Evolutionary conservation across 164 flowering plant species (phyloP).

Genomic region (Buxus sempervirens): DNA sequence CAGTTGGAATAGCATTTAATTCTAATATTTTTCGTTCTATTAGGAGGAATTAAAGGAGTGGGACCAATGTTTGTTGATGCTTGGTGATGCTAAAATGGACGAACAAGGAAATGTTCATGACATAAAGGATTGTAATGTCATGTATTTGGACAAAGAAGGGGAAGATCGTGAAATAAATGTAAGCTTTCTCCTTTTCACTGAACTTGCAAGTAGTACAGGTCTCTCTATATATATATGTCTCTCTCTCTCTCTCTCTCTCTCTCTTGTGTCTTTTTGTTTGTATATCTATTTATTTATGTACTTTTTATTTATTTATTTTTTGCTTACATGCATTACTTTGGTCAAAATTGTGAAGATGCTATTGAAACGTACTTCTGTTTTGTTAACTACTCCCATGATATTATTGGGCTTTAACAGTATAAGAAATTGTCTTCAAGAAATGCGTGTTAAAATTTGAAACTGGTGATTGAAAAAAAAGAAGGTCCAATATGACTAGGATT

Average conservation of each 20-base stretch:
- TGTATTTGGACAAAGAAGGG: constrained; percentile 79
- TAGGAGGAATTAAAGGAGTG: constrained; percentile 95
- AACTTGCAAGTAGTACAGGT: not conserved
- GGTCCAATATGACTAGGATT: too few relatives aligned
- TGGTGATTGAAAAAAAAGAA: too few relatives aligned
- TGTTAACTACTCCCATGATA: too few relatives aligned
- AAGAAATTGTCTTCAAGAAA: too few relatives aligned
- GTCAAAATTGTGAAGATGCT: too few relatives aligned
- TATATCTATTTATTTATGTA: too few relatives aligned
- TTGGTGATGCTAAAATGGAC: constrained; percentile 85
- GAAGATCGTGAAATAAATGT: constrained; percentile 97
- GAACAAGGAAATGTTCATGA: constrained; percentile 76
- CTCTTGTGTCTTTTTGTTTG: too few relatives aligned
- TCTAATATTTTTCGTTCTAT: not conserved
- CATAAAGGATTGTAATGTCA: constrained; percentile 50
- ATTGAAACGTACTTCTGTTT: too few relatives aligned
- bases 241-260: not conserved
- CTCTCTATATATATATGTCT: not conserved
- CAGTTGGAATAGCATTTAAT: not conserved
- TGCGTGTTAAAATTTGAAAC: too few relatives aligned
- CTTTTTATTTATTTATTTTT: too few relatives aligned
- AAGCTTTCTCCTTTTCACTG: constrained; percentile 18
- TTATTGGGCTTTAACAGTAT: too few relatives aligned
- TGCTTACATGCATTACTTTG: too few relatives aligned
- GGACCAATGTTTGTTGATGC: constrained; percentile 89